Evolutionary conservation across 768 basidiomycete genomes (phyloP), one percentile per base, ranked within the genome.

Genomic region (Pleurotus citrinopileatus): DNA sequence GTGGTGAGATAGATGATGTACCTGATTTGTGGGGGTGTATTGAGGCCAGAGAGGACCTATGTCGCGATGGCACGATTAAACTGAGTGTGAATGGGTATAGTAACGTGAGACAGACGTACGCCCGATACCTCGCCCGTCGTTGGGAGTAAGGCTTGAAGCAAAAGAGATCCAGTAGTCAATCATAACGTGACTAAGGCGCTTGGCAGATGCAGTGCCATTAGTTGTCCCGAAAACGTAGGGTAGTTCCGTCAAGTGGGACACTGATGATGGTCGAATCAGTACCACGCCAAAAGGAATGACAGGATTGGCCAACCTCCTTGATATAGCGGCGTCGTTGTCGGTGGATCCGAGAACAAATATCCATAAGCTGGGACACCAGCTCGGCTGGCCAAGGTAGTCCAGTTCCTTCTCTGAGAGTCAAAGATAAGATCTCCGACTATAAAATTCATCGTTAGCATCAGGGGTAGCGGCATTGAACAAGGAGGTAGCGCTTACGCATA

Each of bases 131-230:
- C 59, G 65, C 3, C 73, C 71, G 46, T 78, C 75, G 48, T 77
- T 77, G n/a, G 76, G 75, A 26, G 71, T 67, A 22, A 77, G 60
- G 22, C 70, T 73, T 1, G 70, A 73, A 1, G 73, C 73, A 51
- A 78, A 78, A 0, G 76, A 77, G 17, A 78, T 60, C 76, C 76
- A 77, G 42, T 76, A 76, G 26, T 77, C 73, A 15, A 67, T 67
- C 75, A 77, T 76, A 13, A 58, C 9, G 3, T 46, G 59, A 40
- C 74, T 74, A 1, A 77, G 60, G 0, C 48, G 40, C 17, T 44
- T 54, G 3, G 62, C 63, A 5, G 65, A 59, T 1, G 61, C 8
- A 42, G 60, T 51, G 28, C 54, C 4, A 46, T 52, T 60, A 8
- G 27, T 42, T 0, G 45, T 57, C 4, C 70, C 70, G 46, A 66